These are phyloP conservation scores for Neopestalotiopsis sp. DNA, from an alignment of 2,329 filamentous ascomycete genomes.

Conservation along the genomic window DNA sequence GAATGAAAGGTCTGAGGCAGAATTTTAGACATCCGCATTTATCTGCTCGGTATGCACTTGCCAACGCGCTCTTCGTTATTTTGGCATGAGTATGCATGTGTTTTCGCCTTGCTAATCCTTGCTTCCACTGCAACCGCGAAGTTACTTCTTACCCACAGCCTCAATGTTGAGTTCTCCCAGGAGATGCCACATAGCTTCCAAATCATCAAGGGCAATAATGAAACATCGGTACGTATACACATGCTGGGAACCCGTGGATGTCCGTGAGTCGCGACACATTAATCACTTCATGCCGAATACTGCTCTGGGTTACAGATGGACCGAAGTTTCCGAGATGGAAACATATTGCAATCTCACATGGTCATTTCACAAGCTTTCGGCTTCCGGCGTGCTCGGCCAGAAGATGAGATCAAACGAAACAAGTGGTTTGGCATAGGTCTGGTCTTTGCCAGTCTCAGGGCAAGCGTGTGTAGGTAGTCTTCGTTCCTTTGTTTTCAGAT, in stretches of 20 bases:
- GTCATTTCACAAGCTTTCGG: background rate
- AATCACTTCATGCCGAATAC: background rate
- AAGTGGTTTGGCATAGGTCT: background rate
- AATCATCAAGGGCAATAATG: background rate
- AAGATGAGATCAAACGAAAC: constrained; percentile 3
- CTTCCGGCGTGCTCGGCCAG: background rate
- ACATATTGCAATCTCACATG: background rate
- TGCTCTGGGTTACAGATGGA: background rate
- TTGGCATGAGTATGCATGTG: background rate
- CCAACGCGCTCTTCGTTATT: background rate
- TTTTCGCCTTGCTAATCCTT: background rate
- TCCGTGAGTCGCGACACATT: background rate
- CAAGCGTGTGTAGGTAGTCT: background rate
- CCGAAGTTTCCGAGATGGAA: background rate
- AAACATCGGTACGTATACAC: background rate
- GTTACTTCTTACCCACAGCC: background rate
- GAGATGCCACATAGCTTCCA: background rate
- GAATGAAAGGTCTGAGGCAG: constrained; percentile 16
- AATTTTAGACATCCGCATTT: background rate
- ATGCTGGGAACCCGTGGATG: background rate
- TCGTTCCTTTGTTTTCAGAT: no score
- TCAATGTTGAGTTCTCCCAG: background rate
- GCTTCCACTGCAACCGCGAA: background rate
- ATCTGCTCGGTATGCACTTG: background rate
- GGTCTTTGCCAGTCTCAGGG: background rate